Evolutionary conservation across 148 eudicot species (phyloP).

Genomic region (Vaccinium myrtillus): DNA sequence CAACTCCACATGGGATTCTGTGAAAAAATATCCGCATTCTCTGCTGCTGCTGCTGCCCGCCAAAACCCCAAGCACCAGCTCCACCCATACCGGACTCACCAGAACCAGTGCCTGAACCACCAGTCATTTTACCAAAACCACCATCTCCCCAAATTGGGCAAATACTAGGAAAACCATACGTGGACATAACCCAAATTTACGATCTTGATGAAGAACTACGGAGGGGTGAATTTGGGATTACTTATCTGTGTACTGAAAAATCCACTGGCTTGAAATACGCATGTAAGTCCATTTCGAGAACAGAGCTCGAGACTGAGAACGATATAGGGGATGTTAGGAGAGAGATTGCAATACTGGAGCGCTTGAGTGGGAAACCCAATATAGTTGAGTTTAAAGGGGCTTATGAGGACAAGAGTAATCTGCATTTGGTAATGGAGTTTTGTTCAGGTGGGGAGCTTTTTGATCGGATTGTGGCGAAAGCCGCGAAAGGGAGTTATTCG

Average conservation of each 20-base stretch:
- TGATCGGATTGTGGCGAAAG: slow-evolving; percentile 46
- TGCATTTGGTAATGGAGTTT: slow-evolving; percentile 83
- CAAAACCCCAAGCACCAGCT: too few relatives aligned
- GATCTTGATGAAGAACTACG: slow-evolving; percentile 63
- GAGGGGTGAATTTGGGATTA: slow-evolving; percentile 80
- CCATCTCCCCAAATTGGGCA: slow-evolving; percentile 28
- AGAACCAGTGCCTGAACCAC: too few relatives aligned
- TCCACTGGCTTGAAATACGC: slow-evolving; percentile 41
- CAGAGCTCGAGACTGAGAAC: slow-evolving; percentile 44
- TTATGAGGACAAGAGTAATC: slow-evolving; percentile 50
- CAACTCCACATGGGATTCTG: too few relatives aligned
- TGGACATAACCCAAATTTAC: slow-evolving; percentile 48
- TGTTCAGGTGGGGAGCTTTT: slow-evolving; percentile 86
- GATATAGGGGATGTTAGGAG: slow-evolving; percentile 66
- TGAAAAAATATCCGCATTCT: too few relatives aligned
- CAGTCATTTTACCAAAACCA: too few relatives aligned
- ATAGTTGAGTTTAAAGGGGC: slow-evolving; percentile 85
- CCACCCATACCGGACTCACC: too few relatives aligned
- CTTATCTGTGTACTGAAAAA: slow-evolving; percentile 43
- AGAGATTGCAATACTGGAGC: slow-evolving; percentile 63
- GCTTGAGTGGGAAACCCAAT: slow-evolving; percentile 78
- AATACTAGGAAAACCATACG: slow-evolving; percentile 49
- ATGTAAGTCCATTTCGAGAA: slow-evolving; percentile 67
- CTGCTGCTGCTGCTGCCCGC: too few relatives aligned
- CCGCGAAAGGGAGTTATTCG: slow-evolving; percentile 51